Percentiles rank a stretch among this genome's conserved stretches.
Evolutionary conservation across 2,329 filamentous ascomycete genomes (phyloP).

Genomic region (Claviceps capensis): DNA sequence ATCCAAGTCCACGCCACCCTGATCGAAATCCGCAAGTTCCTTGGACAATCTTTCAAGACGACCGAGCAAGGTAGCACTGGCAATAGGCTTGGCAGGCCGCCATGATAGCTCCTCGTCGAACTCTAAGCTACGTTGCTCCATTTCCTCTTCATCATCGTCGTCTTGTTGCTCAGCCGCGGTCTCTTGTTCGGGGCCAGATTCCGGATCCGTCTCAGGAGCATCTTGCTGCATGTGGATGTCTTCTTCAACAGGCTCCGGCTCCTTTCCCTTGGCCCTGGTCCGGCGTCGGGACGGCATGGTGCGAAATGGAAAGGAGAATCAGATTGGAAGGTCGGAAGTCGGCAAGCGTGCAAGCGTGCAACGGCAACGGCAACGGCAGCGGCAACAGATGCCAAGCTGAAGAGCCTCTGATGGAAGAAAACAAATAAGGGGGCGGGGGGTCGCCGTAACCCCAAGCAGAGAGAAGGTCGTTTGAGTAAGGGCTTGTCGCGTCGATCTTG

Average conservation of each 20-base stretch:
- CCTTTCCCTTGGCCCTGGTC: constrained; percentile 19
- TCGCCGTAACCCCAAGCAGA: not conserved
- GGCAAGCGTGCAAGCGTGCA: constrained; percentile 1
- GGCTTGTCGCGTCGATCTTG: constrained; percentile 8
- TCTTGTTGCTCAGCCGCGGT: constrained; percentile 1
- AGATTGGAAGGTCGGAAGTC: constrained; percentile 6
- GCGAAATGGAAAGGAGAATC: constrained; percentile 4
- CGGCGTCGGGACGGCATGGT: constrained; percentile 25
- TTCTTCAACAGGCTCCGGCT: constrained; percentile 15
- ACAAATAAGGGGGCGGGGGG: not conserved
- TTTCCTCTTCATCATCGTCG: constrained; percentile 6
- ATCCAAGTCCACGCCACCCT: constrained; percentile 71
- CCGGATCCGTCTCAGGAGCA: constrained; percentile 9
- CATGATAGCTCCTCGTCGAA: constrained; percentile 85
- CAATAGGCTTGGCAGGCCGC: constrained; percentile 81
- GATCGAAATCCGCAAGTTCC: constrained; percentile 75
- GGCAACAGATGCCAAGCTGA: not conserved
- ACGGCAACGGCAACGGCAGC: not conserved
- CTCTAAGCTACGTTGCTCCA: constrained; percentile 34
- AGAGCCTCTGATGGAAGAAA: not conserved
- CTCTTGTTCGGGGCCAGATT: constrained; percentile 3
- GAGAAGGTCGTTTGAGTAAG: constrained; percentile 3
- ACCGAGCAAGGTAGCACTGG: constrained; percentile 66
- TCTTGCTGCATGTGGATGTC: constrained; percentile 10
- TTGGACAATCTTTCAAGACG: constrained; percentile 69